These are phyloP conservation scores for Hemileccinum impolitum DNA, from an alignment of 768 basidiomycete genomes.

Conservation along the genomic window DNA sequence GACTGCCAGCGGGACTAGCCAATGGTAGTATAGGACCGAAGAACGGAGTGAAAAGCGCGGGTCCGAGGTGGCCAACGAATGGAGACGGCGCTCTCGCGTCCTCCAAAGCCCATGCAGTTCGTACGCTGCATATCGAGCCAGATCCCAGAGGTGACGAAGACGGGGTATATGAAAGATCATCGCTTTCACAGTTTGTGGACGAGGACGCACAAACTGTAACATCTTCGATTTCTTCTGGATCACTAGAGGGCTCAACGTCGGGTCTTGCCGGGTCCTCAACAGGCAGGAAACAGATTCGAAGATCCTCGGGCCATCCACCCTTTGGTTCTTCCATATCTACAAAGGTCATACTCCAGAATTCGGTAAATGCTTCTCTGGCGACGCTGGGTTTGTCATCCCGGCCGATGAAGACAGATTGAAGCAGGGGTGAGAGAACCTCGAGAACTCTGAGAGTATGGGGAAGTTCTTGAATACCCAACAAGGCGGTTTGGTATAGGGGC, in stretches of 20 bases:
- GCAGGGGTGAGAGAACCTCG: constrained; percentile 43
- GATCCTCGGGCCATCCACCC: constrained; percentile 52
- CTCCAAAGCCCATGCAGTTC: not conserved
- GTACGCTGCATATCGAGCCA: constrained; percentile 3
- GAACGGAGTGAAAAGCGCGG: constrained; percentile 23
- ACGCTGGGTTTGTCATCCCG: constrained; percentile 44
- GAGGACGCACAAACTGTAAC: constrained; percentile 3
- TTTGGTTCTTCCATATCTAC: constrained; percentile 38
- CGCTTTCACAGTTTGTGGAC: constrained; percentile 1
- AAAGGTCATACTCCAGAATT: constrained; percentile 59
- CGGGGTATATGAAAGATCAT: constrained; percentile 9
- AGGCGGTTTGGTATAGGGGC: constrained; percentile 57
- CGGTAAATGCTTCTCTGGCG: constrained; percentile 50
- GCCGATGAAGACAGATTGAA: constrained; percentile 58
- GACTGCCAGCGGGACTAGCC: constrained; percentile 1
- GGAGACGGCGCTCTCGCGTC: constrained; percentile 11
- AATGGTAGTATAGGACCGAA: not conserved
- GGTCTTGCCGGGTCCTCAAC: not conserved
- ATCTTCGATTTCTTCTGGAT: constrained; percentile 23
- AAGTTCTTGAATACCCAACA: constrained; percentile 50
- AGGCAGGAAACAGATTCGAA: constrained; percentile 35
- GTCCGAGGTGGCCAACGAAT: constrained; percentile 26
- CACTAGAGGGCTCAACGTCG: constrained; percentile 24
- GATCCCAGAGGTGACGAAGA: constrained; percentile 6
- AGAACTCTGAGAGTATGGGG: constrained; percentile 41